Base-by-base conservation (phyloP, 176 grass and related monocot species). In the Typha latifolia region DNA sequence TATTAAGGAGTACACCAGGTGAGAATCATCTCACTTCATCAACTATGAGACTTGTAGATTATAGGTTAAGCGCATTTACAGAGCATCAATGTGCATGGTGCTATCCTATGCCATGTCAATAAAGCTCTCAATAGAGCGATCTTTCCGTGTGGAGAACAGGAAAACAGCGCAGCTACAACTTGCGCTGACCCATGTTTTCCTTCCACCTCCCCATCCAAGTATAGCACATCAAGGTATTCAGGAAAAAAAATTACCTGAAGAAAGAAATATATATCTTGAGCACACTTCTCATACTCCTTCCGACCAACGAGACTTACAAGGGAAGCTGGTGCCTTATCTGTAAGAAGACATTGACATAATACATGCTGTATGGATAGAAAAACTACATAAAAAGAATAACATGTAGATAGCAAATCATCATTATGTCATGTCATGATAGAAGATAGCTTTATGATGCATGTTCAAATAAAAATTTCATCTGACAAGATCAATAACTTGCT, bases 211-310 rank as follows among this genome's bases (percentile, higher is more conserved):
- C 53, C 10, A 59, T 10, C 19, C 52, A 18, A 21, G 20, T 5
- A 57, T 37, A 57, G 52, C 15, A 18, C 10, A 57, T 59, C 18
- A 19, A 59, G 14, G 4, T 56, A 7, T 19, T 52, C 12, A 52
- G 50, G n/a, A 52, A 20, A 19, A 4, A 56, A 56, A 56, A 56
- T 82, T 85, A 90, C 95, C 95, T 99, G 95, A 69, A 99, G 85
- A 85, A 99, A 99, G 74, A 90, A 94, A 78, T 90, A 99, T 53
- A 99, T 72, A 77, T 99, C 95, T 63, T 87, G 79, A 63, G 86
- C 95, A 84, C 89, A 90, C 31, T 74, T 86, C 76, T 99, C 89
- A 13, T 99, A 99, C 75, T 99, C 95, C 79, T 90, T 99, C 67
- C 81, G 82, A 49, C 95, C 95, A 71, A 99, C 89, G 24, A 99